Evolutionary conservation across 2,329 filamentous ascomycete species (phyloP).

Genomic region (Sphaerulina populicola): DNA sequence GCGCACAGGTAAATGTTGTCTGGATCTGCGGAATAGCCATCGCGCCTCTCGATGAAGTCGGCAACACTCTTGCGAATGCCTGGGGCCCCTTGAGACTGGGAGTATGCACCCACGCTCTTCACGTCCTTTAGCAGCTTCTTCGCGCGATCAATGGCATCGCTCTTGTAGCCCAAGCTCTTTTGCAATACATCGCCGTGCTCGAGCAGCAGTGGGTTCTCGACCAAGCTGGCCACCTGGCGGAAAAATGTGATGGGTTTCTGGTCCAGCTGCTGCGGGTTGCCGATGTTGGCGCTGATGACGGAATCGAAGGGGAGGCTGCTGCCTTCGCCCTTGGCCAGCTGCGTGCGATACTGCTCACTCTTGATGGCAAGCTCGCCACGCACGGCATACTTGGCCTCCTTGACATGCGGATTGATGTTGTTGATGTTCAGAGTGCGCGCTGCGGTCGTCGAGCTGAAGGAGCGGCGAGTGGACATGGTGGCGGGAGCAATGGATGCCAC

Average conservation of each 20-base stretch:
- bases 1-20: slow-evolving; percentile 81
- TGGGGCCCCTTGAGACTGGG: slow-evolving; percentile 80
- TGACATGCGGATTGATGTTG: slow-evolving; percentile 88
- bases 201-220: slow-evolving; percentile 82
- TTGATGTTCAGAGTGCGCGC: slow-evolving; percentile 52
- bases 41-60: slow-evolving; percentile 78
- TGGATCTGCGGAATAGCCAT: slow-evolving; percentile 76
- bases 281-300: slow-evolving; percentile 95
- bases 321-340: slow-evolving; percentile 53
- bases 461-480: slow-evolving; percentile 17
- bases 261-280: slow-evolving; percentile 96
- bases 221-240: slow-evolving; percentile 83
- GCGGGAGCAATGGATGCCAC: slow-evolving; percentile 11
- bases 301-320: slow-evolving; percentile 71
- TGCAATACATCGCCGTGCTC: slow-evolving; percentile 73
- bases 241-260: slow-evolving; percentile 99
- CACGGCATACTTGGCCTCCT: slow-evolving; percentile 87
- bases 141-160: slow-evolving; percentile 79
- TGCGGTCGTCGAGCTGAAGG: slow-evolving; percentile 17
- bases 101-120: slow-evolving; percentile 92
- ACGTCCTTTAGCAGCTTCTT: slow-evolving; percentile 71
- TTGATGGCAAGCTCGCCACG: slow-evolving; percentile 90
- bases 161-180: slow-evolving; percentile 72
- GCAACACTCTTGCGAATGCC: slow-evolving; percentile 84
- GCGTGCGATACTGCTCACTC: slow-evolving; percentile 80